phyloP scores from a whole-genome alignment of 1,284 basidiomycete genomes.

The Sanguinoderma infundibulare region DNA sequence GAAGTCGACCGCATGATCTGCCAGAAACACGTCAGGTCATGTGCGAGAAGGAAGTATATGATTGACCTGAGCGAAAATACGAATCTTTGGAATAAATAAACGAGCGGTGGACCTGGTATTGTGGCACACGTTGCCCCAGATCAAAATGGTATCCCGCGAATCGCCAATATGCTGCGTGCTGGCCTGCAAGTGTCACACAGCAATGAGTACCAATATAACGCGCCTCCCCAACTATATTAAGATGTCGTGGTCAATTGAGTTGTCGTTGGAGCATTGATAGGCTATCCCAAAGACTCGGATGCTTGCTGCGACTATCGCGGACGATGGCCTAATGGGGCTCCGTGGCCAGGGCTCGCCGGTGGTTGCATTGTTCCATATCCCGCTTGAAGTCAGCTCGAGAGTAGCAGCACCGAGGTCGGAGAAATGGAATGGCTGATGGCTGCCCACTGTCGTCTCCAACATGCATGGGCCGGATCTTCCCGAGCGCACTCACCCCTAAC shows the following conservation, averaged over 20 bases:
- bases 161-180: neutral
- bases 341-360: neutral
- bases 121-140: neutral
- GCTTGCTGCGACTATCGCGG: constrained; percentile 2
- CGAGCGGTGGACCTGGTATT: neutral
- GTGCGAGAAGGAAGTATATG: neutral
- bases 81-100: neutral
- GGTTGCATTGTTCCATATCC: neutral
- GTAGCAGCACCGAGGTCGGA: neutral
- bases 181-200: neutral
- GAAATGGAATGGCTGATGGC: neutral
- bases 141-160: neutral
- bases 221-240: neutral
- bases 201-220: neutral
- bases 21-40: neutral
- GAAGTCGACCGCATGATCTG: neutral
- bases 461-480: neutral
- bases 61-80: neutral
- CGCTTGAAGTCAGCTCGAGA: constrained; percentile 2
- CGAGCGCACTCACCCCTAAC: neutral
- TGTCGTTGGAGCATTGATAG: too few relatives aligned
- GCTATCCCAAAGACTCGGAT: too few relatives aligned
- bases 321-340: neutral
- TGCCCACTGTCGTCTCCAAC: neutral
- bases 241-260: neutral